Base-by-base conservation (phyloP, 2,329 filamentous ascomycete species). In the Alternaria sp. region DNA sequence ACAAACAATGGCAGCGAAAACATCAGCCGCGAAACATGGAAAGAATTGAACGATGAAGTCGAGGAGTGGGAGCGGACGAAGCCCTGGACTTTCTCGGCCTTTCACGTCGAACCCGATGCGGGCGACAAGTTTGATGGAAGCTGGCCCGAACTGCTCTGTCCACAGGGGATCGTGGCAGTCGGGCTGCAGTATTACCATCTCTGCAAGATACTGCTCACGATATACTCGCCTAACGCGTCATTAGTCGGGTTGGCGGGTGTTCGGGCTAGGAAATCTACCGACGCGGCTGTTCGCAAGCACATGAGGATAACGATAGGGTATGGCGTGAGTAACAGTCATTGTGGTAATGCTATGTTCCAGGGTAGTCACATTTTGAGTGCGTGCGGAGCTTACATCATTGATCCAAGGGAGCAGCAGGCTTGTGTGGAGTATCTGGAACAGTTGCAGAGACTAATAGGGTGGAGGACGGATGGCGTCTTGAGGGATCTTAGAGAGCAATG, bases 11-110 rank as follows among this genome's bases (percentile, higher is more conserved):
- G 65, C 21, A 74, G 65, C 21, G 57, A 57, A 49, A 45, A 63
- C 13, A 56, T 76, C 6, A 72, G 69, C 1, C 61, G 66, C 15
- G 71, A 78, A 4, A 73, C 69, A 40, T 78, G 76, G 75, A 64
- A 61, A 17, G 66, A 76, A 13, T 60, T 77, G 4, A 68, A 74
- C 19, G 67, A 57, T n/a, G 71, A 78, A 19, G 68, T 74, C 9
- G 74, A 77, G 21, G 73, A 77, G 13, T 78, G 75, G 74, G 67
- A 76, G 23, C 68, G 69, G 3, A 75, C 66, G 6, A 77, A 77
- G 40, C 76, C 75, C 3, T 77, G 74, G 74, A 67, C 70, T 0
- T 77, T 76, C 51, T 65, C 64, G 5, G 61, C 75, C 11, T 59
- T 77, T 1, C 66, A 68, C 28, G 46, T 65, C 9, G 74, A 76